These are phyloP conservation scores for Phaeosphaeriaceae sp. DNA, from an alignment of 2,329 filamentous ascomycete genomes.

Conservation along the genomic window DNA sequence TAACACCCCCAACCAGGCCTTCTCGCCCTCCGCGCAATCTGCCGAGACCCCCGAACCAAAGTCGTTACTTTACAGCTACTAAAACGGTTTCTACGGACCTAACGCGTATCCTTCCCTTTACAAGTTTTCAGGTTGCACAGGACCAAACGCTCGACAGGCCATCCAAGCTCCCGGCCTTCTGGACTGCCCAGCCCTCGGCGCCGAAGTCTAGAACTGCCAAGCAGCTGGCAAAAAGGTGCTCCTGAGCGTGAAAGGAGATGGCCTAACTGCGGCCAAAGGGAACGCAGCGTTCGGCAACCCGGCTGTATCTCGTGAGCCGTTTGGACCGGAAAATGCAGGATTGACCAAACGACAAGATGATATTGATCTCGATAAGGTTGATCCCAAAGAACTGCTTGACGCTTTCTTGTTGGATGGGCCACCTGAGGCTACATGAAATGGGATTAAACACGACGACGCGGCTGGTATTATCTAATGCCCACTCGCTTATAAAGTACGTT, in stretches of 20 bases:
- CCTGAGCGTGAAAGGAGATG: conserved; percentile 44
- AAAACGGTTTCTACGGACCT: conserved; percentile 39
- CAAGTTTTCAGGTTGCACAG: conserved; percentile 45
- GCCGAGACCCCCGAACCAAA: conserved; percentile 42
- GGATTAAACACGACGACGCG: too few species aligned
- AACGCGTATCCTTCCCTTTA: conserved; percentile 39
- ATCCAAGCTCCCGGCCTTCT: conserved; percentile 47
- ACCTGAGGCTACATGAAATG: too few species aligned
- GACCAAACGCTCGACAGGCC: conserved; percentile 37
- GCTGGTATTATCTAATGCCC: too few species aligned
- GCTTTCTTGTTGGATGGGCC: too few species aligned
- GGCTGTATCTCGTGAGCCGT: conserved; percentile 3
- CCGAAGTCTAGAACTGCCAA: conserved; percentile 47
- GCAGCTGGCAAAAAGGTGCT: conserved; percentile 49
- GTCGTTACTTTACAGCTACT: conserved; percentile 49
- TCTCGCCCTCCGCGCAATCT: conserved; percentile 39
- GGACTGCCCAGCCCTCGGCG: conserved; percentile 47
- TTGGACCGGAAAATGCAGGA: conserved; percentile 7
- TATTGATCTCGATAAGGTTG: too few species aligned
- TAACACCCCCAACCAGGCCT: conserved; percentile 14
- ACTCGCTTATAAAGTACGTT: too few species aligned
- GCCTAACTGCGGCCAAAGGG: conserved; percentile 27
- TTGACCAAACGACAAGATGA: too few species aligned
- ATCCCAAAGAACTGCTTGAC: too few species aligned
- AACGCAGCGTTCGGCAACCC: conserved; percentile 26